Evolutionary conservation across 169 alveolate genomes (phyloP), one percentile per base, ranked within the genome.

Genomic region (Ichthyophthirius multifiliis): DNA sequence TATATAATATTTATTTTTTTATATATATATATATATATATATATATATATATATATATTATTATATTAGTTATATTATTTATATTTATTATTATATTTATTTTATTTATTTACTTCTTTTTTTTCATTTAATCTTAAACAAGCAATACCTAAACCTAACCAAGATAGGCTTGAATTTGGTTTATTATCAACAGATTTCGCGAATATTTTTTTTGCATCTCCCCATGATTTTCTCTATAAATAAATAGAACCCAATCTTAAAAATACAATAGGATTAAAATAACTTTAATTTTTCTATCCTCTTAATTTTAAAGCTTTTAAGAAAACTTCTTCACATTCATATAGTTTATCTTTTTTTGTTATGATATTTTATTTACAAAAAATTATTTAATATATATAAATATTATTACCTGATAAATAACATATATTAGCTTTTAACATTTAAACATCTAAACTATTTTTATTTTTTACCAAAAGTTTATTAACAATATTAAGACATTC

Each of bases 91-190:
- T 55, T 27, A 55, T 12, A 15, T 27, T 23, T 27, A 3, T 55
- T 12, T 6, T 37, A 35, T 5, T 37, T 6, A 67, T 34, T 67
- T 67, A 67, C 77, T 15, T 67, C 77, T 67, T 67, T 37, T 4
- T 18, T 23, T 41, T 81, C 74, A 13, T 67, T 64, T 7, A 81
- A 39, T 71, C 86, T 67, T 30, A 81, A 41, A 31, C 76, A 55
- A 34, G 86, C 37, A 7, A 81, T 81, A 15, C 86, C 86, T 37
- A 81, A 62, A 37, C 86, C 86, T 5, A 81, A 47, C 86, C 86
- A 81, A 0, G 86, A 45, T 34, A 81, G 55, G 27, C 75, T 41
- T 23, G 82, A 71, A 55, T 71, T 81, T 18, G 75, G 18, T 13
- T 63, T 44, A 3, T 15, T 15, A 41, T 81, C 86, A 16, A 71